Conservation (phyloP, 345 rosid species). For the Raphanus sativus region DNA sequence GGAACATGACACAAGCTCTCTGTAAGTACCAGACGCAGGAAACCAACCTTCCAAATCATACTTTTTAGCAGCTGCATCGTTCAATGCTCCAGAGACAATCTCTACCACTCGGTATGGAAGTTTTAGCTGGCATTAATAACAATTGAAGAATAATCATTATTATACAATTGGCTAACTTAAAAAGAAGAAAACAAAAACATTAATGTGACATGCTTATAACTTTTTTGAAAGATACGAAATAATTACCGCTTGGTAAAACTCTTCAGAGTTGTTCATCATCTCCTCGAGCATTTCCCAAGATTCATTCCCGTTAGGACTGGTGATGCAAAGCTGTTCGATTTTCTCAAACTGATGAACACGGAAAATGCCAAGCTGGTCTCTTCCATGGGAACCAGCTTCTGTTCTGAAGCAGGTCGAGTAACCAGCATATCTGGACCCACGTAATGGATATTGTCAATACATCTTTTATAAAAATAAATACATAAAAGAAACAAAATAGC, state of each 20-base stretch:
- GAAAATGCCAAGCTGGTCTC: slow-evolving; percentile 93
- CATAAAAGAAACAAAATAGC: background rate
- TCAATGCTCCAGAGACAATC: slow-evolving; percentile 90
- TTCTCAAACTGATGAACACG: slow-evolving; percentile 99
- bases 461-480: background rate
- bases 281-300: slow-evolving; percentile 95
- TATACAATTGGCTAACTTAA: background rate
- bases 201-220: background rate
- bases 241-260: slow-evolving; percentile 67
- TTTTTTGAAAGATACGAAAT: background rate
- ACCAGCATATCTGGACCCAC: slow-evolving; percentile 92
- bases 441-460: background rate
- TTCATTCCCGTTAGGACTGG: slow-evolving; percentile 76
- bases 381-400: slow-evolving; percentile 98
- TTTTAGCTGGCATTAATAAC: slow-evolving; percentile 54
- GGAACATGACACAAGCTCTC: slow-evolving; percentile 92
- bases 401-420: slow-evolving; percentile 91
- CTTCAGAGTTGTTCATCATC: slow-evolving; percentile 90
- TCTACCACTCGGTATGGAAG: slow-evolving; percentile 80
- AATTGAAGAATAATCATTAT: background rate
- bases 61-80: slow-evolving; percentile 96
- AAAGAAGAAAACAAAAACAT: background rate
- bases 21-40: slow-evolving; percentile 83
- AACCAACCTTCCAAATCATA: slow-evolving; percentile 96
- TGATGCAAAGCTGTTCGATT: slow-evolving; percentile 90